Evolutionary conservation across 768 basidiomycete species (phyloP).

Genomic region (Amanita exitialis): DNA sequence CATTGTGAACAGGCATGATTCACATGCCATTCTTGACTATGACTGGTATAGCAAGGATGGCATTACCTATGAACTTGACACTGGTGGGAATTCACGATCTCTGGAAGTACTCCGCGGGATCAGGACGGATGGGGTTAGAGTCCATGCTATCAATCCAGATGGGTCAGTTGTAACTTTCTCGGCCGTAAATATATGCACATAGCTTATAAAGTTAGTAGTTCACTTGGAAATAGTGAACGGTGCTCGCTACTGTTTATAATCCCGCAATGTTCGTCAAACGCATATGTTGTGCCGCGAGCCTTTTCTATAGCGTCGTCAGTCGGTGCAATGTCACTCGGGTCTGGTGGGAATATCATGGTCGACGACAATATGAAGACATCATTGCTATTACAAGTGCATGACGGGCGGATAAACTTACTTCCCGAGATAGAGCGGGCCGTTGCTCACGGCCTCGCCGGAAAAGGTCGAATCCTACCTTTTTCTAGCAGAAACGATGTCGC

Average conservation of each 20-base stretch:
- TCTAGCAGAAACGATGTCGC: neutral
- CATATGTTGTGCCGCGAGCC: conserved; percentile 1
- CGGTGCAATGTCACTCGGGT: neutral
- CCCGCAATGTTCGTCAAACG: conserved; percentile 2
- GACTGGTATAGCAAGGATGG: conserved; percentile 13
- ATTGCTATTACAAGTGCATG: conserved; percentile 2
- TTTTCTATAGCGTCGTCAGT: conserved; percentile 3
- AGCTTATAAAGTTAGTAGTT: neutral
- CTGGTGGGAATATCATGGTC: neutral
- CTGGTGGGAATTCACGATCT: neutral
- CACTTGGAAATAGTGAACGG: neutral
- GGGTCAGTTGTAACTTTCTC: neutral
- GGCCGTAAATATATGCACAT: neutral
- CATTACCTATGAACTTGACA: neutral
- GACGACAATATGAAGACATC: neutral
- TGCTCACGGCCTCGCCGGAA: neutral
- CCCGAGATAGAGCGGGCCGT: neutral
- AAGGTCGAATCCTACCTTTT: neutral
- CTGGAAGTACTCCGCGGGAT: neutral
- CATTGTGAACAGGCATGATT: conserved; percentile 17
- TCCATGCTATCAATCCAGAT: conserved; percentile 2
- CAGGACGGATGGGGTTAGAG: neutral
- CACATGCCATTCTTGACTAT: conserved; percentile 8
- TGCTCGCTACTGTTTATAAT: conserved; percentile 5
- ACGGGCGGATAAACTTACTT: neutral